These are phyloP conservation scores for Aurifilum marmelostoma DNA, from an alignment of 2,329 filamentous ascomycete genomes.

Conservation along the genomic window DNA sequence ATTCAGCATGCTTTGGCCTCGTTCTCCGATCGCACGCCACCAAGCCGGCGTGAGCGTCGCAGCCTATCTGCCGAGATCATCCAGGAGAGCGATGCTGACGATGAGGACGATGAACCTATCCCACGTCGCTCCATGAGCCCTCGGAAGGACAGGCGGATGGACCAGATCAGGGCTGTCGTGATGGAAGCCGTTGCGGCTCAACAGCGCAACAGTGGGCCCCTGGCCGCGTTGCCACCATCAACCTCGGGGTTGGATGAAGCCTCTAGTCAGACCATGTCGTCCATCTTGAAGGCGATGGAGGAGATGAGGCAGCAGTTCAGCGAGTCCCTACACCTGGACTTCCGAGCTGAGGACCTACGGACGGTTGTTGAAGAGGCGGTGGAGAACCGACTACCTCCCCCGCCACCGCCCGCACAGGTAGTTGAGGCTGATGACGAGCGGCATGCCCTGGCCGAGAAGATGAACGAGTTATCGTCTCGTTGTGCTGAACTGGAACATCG, in stretches of 20 bases:
- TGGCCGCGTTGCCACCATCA: conserved; percentile 31
- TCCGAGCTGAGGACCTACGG: conserved; percentile 58
- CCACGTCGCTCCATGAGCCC: conserved; percentile 75
- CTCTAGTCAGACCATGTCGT: conserved; percentile 46
- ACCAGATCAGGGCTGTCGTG: conserved; percentile 76
- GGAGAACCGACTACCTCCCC: conserved; percentile 57
- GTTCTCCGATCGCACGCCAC: conserved; percentile 57
- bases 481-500: conserved; percentile 63
- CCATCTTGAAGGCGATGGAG: conserved; percentile 68
- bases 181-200: conserved; percentile 72
- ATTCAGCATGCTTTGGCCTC: conserved; percentile 73
- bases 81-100: conserved; percentile 87
- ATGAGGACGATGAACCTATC: conserved; percentile 72
- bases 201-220: conserved; percentile 44
- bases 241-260: conserved; percentile 34
- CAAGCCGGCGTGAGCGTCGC: conserved; percentile 68
- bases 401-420: conserved; percentile 47
- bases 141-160: conserved; percentile 74
- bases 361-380: conserved; percentile 67
- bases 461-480: conserved; percentile 63
- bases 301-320: conserved; percentile 61
- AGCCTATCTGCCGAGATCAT: conserved; percentile 69
- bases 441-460: conserved; percentile 55
- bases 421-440: conserved; percentile 45
- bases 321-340: conserved; percentile 47